Conservation (phyloP, 1,284 basidiomycete genomes). For the Naganishia cerealis region DNA sequence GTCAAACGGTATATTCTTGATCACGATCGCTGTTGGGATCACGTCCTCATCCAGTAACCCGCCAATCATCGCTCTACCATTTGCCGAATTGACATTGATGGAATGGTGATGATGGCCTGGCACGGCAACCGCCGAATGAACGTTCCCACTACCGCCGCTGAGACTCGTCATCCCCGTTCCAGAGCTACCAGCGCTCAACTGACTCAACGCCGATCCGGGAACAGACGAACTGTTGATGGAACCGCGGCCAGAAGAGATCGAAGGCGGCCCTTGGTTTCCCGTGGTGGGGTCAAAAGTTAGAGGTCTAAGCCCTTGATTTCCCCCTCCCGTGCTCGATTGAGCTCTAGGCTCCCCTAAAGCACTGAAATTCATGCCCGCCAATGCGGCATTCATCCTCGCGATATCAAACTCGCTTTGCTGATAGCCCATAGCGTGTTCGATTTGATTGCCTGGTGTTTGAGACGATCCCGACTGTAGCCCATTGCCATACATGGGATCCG, state of each 20-base stretch:
- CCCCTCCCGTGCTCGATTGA: neutral
- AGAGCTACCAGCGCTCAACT: constrained; percentile 16
- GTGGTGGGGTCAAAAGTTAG: neutral
- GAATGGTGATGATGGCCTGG: neutral
- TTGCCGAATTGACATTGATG: constrained; percentile 20
- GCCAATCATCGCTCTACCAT: constrained; percentile 28
- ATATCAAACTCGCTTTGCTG: neutral
- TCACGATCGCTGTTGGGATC: constrained; percentile 98
- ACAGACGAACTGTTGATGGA: constrained; percentile 26
- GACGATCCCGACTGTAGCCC: neutral
- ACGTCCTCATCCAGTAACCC: constrained; percentile 67
- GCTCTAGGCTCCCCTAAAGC: constrained; percentile 5
- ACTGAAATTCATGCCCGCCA: constrained; percentile 17
- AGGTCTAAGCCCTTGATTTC: neutral
- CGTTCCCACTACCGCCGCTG: constrained; percentile 15
- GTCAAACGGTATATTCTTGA: constrained; percentile 99
- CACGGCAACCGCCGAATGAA: neutral
- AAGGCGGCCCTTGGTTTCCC: constrained; percentile 6
- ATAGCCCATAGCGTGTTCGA: neutral
- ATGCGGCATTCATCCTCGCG: constrained; percentile 4
- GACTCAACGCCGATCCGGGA: constrained; percentile 18
- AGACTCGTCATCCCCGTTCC: constrained; percentile 23
- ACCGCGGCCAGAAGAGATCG: constrained; percentile 15
- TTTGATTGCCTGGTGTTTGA: neutral
- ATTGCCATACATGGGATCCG: constrained; percentile 9